phyloP scores from a whole-genome alignment of 2,329 filamentous ascomycete species.

The Sclerotinia nivalis region DNA sequence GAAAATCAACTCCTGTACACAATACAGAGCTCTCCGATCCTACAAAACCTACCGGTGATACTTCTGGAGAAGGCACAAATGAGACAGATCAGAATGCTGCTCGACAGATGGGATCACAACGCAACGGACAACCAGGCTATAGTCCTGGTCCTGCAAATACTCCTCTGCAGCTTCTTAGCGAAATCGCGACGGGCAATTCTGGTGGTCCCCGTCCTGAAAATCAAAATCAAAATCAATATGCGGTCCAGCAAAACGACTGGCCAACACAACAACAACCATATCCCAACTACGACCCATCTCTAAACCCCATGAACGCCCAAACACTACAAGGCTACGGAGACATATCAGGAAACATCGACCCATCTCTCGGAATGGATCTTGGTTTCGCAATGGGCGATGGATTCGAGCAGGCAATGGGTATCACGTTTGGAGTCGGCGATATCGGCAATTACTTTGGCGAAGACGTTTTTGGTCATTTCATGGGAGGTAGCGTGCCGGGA shows the following conservation, averaged over 20 bases:
- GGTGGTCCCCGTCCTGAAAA: conserved; percentile 32
- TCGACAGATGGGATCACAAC: conserved; percentile 13
- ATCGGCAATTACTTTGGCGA: conserved; percentile 39
- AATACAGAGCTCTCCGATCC: neutral
- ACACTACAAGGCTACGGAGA: conserved; percentile 26
- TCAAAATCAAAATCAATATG: conserved; percentile 32
- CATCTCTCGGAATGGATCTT: conserved; percentile 37
- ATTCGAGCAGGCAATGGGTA: conserved; percentile 41
- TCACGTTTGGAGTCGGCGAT: conserved; percentile 40
- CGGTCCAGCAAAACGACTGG: conserved; percentile 32
- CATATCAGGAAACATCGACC: conserved; percentile 36
- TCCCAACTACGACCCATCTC: conserved; percentile 29
- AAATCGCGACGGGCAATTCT: conserved; percentile 45
- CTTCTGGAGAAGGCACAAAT: conserved; percentile 1
- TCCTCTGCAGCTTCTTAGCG: conserved; percentile 45
- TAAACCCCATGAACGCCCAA: conserved; percentile 28
- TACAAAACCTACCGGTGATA: neutral
- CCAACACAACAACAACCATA: conserved; percentile 30
- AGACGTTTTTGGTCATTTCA: conserved; percentile 33
- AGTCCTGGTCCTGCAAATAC: conserved; percentile 41
- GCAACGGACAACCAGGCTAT: conserved; percentile 34
- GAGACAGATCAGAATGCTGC: neutral
- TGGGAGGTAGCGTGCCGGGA: conserved; percentile 29
- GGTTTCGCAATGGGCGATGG: conserved; percentile 39
- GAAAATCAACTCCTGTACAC: conserved; percentile 26